Conservation (phyloP, 2,329 filamentous ascomycete genomes). For the Scleromitrula shiraiana region DNA sequence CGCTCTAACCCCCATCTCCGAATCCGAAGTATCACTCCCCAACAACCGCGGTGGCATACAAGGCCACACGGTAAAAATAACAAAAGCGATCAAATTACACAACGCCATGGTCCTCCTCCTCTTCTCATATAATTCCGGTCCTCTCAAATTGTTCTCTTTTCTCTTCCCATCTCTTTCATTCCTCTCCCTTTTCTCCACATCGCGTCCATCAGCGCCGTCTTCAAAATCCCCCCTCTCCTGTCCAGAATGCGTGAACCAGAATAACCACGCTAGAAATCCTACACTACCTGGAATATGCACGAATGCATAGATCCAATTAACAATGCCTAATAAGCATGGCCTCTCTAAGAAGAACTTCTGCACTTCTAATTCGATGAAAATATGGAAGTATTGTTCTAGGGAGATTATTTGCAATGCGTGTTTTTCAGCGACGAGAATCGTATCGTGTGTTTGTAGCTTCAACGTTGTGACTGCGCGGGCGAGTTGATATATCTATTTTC, state of each 20-base stretch:
- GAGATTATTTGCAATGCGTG: conserved; percentile 62
- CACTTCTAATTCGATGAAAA: conserved; percentile 57
- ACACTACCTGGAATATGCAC: conserved; percentile 74
- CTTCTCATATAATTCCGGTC: conserved; percentile 46
- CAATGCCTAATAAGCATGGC: conserved; percentile 50
- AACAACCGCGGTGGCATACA: conserved; percentile 53
- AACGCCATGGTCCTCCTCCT: conserved; percentile 48
- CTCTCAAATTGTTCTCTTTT: conserved; percentile 37
- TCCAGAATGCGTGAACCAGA: conserved; percentile 60
- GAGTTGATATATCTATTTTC: conserved; percentile 59
- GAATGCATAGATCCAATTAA: conserved; percentile 67
- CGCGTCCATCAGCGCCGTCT: too few species aligned
- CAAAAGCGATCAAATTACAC: conserved; percentile 51
- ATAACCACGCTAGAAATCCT: conserved; percentile 58
- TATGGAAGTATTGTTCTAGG: conserved; percentile 54
- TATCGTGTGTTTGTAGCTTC: conserved; percentile 49
- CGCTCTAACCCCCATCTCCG: conserved; percentile 47
- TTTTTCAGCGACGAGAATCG: conserved; percentile 58
- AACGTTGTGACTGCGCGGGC: conserved; percentile 60
- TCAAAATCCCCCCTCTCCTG: too few species aligned
- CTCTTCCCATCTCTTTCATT: conserved; percentile 29
- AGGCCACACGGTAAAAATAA: conserved; percentile 51
- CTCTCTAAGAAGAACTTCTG: conserved; percentile 49
- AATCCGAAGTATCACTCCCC: conserved; percentile 44
- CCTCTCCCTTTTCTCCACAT: too few species aligned